Evolutionary conservation across 371 early-diverging fungal species (phyloP), one percentile per base, ranked within the genome.

Genomic region (Apophysomyces trapeziformis): DNA sequence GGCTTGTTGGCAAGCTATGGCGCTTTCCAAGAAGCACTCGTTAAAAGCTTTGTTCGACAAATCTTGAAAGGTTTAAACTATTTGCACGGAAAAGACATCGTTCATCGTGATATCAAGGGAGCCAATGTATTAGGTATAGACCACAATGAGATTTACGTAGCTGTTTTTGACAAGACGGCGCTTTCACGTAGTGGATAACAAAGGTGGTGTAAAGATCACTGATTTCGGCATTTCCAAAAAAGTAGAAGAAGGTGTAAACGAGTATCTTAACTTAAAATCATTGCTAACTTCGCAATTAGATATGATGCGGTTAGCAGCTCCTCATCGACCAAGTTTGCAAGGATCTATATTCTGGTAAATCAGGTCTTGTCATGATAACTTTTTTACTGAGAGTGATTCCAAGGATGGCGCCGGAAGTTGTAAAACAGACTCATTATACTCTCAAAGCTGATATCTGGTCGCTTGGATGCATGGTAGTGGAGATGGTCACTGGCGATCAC

Each of bases 211-310:
- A 57, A 99, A 99, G 82, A 98, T 99, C 39, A 92, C 97, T 2
- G 99, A 99, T 77, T 99, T 99, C 89, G 99, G 99, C 13, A 93
- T 99, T 43, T 95, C 99, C 4, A 99, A 99, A 78, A 95, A 96
- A 70, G 87, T 93, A 13, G 92, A 92, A 71, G 92, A 90, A 74
- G 87, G 85, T 74, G 85, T 79, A 76, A 72, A 57, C 1, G 18
- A 14, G 35, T 3, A 35, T 41, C 9, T 32, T 50, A 21, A 50
- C 11, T 47, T 37, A 16, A 5, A 12, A 1, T 38, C 16, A 60
- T 21, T 9, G 12, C 43, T 43, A 7, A 44, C 43, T n/a, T 21
- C n/a, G 16, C 26, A 38, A 16, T 16, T 65, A 72, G 74, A 73
- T 56, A 74, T 75, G 32, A 59, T 77, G 61, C 68, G 67, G 60